A percentile compares a stretch with the other conserved stretches of the same genome.
phyloP scores from a whole-genome alignment of 805 yeast genomes.

The Wickerhamiella vanderwaltii region DNA sequence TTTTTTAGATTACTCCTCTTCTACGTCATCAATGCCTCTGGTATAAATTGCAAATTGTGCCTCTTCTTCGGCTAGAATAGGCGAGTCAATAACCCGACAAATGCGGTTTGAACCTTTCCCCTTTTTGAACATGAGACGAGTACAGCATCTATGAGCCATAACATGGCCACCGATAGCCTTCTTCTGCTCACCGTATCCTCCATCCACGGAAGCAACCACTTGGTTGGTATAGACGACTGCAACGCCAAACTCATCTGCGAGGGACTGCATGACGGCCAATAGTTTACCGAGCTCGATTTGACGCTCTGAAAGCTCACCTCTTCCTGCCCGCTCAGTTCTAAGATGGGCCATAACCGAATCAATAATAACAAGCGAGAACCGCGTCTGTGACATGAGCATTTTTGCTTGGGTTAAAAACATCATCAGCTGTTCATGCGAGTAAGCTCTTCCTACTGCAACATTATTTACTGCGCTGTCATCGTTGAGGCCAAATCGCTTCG shows the following conservation, averaged over 20 bases:
- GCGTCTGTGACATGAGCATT: constrained; percentile 87
- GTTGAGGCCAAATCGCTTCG: constrained; percentile 79
- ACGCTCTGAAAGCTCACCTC: constrained; percentile 91
- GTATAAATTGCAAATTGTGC: constrained; percentile 91
- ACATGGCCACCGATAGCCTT: constrained; percentile 98
- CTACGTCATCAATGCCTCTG: constrained; percentile 96
- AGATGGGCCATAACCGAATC: constrained; percentile 95
- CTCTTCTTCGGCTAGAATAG: constrained; percentile 91
- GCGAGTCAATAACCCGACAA: constrained; percentile 91
- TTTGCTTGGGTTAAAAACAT: constrained; percentile 82
- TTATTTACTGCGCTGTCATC: constrained; percentile 93
- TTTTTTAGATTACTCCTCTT: too few species aligned
- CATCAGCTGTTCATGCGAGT: constrained; percentile 91
- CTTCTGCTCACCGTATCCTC: constrained; percentile 87
- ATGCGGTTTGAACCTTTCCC: constrained; percentile 87
- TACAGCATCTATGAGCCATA: constrained; percentile 92
- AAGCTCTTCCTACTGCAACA: constrained; percentile 95
- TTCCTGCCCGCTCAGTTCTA: constrained; percentile 87
- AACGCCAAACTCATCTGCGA: constrained; percentile 96
- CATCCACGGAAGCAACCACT: constrained; percentile 96
- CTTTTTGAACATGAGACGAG: constrained; percentile 79
- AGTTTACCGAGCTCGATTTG: constrained; percentile 90
- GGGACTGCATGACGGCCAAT: constrained; percentile 79
- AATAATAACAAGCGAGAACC: constrained; percentile 83
- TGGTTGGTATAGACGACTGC: constrained; percentile 94